These are phyloP conservation scores for Cryphonectria carpinicola DNA, from an alignment of 2,329 filamentous ascomycete genomes.

Conservation along the genomic window DNA sequence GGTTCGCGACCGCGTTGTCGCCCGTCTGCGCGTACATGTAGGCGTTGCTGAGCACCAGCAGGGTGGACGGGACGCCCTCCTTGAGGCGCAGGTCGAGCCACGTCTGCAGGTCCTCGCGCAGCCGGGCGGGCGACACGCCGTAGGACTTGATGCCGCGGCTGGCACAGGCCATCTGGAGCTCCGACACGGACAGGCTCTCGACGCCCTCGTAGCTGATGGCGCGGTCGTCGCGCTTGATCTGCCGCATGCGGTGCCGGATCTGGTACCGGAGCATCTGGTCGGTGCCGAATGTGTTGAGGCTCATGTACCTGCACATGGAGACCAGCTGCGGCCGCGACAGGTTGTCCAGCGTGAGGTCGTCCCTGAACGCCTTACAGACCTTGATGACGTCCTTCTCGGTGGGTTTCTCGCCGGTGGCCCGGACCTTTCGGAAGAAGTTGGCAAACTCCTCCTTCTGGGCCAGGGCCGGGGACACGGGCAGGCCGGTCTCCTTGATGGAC, in stretches of 20 bases:
- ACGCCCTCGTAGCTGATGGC: slow-evolving; percentile 94
- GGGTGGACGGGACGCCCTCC: slow-evolving; percentile 93
- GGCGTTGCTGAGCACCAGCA: slow-evolving; percentile 93
- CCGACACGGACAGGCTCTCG: slow-evolving; percentile 87
- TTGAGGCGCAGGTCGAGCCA: slow-evolving; percentile 94
- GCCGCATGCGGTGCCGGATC: slow-evolving; percentile 95
- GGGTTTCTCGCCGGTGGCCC: slow-evolving; percentile 87
- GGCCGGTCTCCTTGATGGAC: slow-evolving; percentile 89
- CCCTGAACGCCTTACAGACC: slow-evolving; percentile 98
- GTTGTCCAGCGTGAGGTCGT: slow-evolving; percentile 96
- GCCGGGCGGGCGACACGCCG: slow-evolving; percentile 83
- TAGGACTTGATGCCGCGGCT: slow-evolving; percentile 92
- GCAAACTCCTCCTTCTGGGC: slow-evolving; percentile 92
- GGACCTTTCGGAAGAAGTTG: slow-evolving; percentile 96
- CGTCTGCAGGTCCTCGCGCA: slow-evolving; percentile 87
- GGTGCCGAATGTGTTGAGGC: slow-evolving; percentile 93
- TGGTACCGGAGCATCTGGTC: slow-evolving; percentile 98
- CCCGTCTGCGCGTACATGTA: slow-evolving; percentile 85
- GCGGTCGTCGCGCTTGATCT: slow-evolving; percentile 97
- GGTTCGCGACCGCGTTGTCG: slow-evolving; percentile 83
- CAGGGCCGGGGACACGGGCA: slow-evolving; percentile 82
- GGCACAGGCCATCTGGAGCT: slow-evolving; percentile 90
- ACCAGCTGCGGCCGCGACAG: slow-evolving; percentile 93
- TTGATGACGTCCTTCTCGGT: slow-evolving; percentile 93
- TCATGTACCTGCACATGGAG: slow-evolving; percentile 98